Conservation (phyloP, 2,329 filamentous ascomycete genomes). For the Aaosphaeria pasadenensis region DNA sequence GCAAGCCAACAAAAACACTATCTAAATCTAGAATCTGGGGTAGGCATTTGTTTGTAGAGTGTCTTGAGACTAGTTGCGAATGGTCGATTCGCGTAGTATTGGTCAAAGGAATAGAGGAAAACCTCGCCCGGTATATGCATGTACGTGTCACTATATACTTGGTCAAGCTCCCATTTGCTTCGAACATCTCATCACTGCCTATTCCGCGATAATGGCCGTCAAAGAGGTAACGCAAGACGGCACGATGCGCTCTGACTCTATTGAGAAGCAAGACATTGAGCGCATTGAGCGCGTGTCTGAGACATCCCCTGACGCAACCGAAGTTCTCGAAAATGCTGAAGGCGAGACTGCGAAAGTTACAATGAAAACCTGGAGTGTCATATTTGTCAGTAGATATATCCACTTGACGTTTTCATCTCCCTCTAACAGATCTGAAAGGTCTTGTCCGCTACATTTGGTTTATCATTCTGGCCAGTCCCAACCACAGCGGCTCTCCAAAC, state of each 20-base stretch:
- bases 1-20: too few relatives aligned
- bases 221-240: conserved; percentile 4
- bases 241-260: conserved; percentile 4
- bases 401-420: neutral
- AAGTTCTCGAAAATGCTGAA: conserved; percentile 6
- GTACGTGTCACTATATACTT: neutral
- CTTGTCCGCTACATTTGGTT: conserved; percentile 22
- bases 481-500: conserved; percentile 21
- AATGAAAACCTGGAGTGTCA: conserved; percentile 25
- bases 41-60: too few relatives aligned
- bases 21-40: too few relatives aligned
- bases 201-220: conserved; percentile 7
- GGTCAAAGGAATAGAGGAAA: too few relatives aligned
- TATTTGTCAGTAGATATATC: conserved; percentile 12
- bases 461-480: conserved; percentile 28
- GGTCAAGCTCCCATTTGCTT: neutral
- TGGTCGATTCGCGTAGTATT: too few relatives aligned
- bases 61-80: too few relatives aligned
- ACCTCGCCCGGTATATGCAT: too few relatives aligned
- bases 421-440: conserved; percentile 4
- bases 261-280: conserved; percentile 17
- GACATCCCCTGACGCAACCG: conserved; percentile 1
- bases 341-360: conserved; percentile 17
- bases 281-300: conserved; percentile 12
- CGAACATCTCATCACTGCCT: neutral